Conservation (phyloP, 73 alveolate genomes). For the Tetrahymena malaccensis region DNA sequence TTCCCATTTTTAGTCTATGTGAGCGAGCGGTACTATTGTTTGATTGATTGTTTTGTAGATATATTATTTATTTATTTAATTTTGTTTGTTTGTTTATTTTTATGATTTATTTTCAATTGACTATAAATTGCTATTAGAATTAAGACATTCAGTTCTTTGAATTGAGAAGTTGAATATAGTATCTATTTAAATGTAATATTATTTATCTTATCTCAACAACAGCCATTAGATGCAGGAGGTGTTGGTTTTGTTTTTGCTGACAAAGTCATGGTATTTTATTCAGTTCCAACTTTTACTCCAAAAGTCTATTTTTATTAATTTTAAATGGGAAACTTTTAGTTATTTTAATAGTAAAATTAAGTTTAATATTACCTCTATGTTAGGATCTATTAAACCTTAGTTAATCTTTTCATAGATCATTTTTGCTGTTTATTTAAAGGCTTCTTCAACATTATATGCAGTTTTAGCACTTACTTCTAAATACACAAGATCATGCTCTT, state of each 20-base stretch:
- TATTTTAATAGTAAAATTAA: background rate
- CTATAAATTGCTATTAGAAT: background rate
- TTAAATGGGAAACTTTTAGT: background rate
- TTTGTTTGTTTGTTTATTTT: no score
- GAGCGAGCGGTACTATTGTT: no score
- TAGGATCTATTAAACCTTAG: slow-evolving; percentile 37
- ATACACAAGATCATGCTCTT: slow-evolving; percentile 37
- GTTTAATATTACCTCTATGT: slow-evolving; percentile 13
- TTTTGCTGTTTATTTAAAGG: slow-evolving; percentile 36
- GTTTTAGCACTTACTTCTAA: slow-evolving; percentile 58
- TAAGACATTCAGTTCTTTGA: background rate
- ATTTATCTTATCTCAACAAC: background rate
- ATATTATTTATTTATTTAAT: no score
- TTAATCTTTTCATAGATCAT: slow-evolving; percentile 23
- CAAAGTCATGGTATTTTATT: background rate
- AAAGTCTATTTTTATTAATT: background rate
- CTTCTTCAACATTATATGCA: slow-evolving; percentile 48
- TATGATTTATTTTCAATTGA: background rate
- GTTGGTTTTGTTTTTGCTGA: background rate
- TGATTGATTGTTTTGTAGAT: no score
- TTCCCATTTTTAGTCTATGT: no score
- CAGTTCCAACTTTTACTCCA: slow-evolving; percentile 38
- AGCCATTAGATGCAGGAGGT: background rate
- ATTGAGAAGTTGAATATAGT: background rate
- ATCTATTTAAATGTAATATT: background rate